Percentiles rank a stretch among this genome's conserved stretches.
These are phyloP conservation scores for Rhynchosporium graminicola DNA, from an alignment of 2,329 filamentous ascomycete species.

Conservation along the genomic window DNA sequence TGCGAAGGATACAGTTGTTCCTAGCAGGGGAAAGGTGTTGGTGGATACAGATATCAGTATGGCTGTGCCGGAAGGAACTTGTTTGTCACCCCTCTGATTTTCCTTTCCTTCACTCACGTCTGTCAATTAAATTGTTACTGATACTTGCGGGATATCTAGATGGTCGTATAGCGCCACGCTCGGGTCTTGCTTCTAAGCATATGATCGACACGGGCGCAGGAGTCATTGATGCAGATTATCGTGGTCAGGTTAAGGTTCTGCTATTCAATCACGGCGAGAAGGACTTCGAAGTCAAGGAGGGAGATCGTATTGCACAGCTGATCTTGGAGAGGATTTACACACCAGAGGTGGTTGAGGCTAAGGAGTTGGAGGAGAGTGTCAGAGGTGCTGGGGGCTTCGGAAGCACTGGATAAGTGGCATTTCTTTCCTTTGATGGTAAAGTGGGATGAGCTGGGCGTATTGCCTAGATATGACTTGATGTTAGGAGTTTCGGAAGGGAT, in stretches of 20 bases:
- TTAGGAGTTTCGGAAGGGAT: constrained; percentile 4
- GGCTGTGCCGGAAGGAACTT: constrained; percentile 86
- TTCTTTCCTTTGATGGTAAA: not conserved
- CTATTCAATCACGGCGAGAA: constrained; percentile 88
- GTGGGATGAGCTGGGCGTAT: not conserved
- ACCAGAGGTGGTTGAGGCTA: constrained; percentile 86
- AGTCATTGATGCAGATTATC: constrained; percentile 97
- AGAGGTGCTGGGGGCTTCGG: constrained; percentile 89
- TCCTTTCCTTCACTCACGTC: constrained; percentile 11
- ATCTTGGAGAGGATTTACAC: constrained; percentile 94
- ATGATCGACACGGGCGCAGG: constrained; percentile 96
- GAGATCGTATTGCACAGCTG: constrained; percentile 91
- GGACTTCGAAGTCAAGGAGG: constrained; percentile 80
- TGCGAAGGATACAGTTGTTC: constrained; percentile 72
- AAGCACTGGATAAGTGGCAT: constrained; percentile 65
- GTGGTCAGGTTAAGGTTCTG: constrained; percentile 89
- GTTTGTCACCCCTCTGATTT: constrained; percentile 53
- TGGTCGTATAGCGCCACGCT: constrained; percentile 85
- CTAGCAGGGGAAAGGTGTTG: constrained; percentile 78
- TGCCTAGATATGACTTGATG: constrained; percentile 10
- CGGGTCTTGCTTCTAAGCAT: constrained; percentile 89
- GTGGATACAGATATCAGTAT: constrained; percentile 92
- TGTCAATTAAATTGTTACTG: not conserved
- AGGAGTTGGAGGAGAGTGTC: constrained; percentile 86
- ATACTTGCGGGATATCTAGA: constrained; percentile 51